Evolutionary conservation across 108 stramenopile genomes (phyloP), one percentile per base, ranked within the genome.

Genomic region (Conticribra weissflogii): DNA sequence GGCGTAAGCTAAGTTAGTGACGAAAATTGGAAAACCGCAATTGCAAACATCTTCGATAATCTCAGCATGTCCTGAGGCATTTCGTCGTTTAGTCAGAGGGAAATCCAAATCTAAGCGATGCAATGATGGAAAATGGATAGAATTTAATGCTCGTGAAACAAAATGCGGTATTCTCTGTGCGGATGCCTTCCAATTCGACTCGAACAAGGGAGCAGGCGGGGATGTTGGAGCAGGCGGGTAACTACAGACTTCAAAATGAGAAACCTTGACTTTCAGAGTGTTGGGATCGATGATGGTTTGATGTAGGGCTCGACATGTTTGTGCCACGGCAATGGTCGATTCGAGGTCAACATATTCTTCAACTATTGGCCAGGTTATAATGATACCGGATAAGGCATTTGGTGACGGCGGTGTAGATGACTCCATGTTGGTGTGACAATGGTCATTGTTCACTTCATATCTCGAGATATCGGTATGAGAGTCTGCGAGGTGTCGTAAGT

Each of bases 41-140:
- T 33, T 31, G 19, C 16, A 59, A 29, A 53, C 68, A 47, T 70
- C 68, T 41, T 70, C 68, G 21, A 48, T 30, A 18, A 50, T 47
- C 3, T 70, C 17, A 2, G 28, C 16, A 22, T 59, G 59, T 14
- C 59, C 31, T 1, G 59, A 21, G 4, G 7, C 21, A 49, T 51
- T 52, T 32, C 68, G 33, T 50, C 68, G 32, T 31, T 31, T 44
- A 14, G 68, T 59, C 1, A 50, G 57, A 33, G 68, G 68, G 32
- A 70, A 70, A 52, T 49, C 57, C 15, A 70, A 54, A 32, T 51
- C 31, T 2, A 70, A 30, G 9, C 50, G 28, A 17, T 48, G 57
- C 32, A 70, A 14, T 47, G 68, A 70, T 4, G 57, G 68, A 41
- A 70, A 70, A 23, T 59, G 31, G 51, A 70, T 59, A 0, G 68